Conservation (phyloP, 495 filamentous ascomycete species). For the Sordaria brevicollis region DNA sequence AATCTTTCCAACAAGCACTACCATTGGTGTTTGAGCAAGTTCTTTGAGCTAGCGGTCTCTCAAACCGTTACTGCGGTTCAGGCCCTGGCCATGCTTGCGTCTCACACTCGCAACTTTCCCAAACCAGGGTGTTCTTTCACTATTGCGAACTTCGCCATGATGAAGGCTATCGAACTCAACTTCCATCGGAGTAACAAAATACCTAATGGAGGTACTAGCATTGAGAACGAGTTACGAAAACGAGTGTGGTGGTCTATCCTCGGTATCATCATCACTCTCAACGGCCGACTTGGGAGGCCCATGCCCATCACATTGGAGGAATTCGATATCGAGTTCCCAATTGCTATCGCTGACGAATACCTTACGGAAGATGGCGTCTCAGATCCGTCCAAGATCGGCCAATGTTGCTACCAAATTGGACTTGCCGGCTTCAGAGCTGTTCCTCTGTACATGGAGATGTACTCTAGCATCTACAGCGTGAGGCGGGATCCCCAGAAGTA, state of each 20-base stretch:
- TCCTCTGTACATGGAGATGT: conserved; percentile 59
- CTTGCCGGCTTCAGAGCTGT: conserved; percentile 49
- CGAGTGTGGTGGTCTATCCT: conserved; percentile 65
- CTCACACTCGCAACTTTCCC: conserved; percentile 64
- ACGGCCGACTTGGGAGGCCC: conserved; percentile 63
- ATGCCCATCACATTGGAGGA: conserved; percentile 62
- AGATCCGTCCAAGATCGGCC: conserved; percentile 35
- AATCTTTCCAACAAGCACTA: conserved; percentile 62
- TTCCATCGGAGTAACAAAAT: conserved; percentile 60
- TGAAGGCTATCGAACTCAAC: conserved; percentile 59
- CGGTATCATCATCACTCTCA: conserved; percentile 50
- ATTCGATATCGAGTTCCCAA: conserved; percentile 65
- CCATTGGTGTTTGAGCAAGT: conserved; percentile 57
- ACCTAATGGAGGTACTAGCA: conserved; percentile 39
- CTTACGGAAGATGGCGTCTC: conserved; percentile 43
- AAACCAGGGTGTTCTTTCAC: conserved; percentile 65
- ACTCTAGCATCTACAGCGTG: conserved; percentile 57
- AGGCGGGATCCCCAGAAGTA: conserved; percentile 49
- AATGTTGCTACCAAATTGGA: conserved; percentile 55
- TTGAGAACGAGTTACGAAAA: conserved; percentile 67
- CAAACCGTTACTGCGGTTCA: conserved; percentile 56
- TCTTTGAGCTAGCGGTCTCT: conserved; percentile 48
- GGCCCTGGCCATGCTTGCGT: conserved; percentile 56
- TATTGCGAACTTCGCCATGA: conserved; percentile 48
- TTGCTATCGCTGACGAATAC: conserved; percentile 56